These are phyloP conservation scores for Colletotrichum agaves DNA, from an alignment of 2,329 filamentous ascomycete species.

Conservation along the genomic window DNA sequence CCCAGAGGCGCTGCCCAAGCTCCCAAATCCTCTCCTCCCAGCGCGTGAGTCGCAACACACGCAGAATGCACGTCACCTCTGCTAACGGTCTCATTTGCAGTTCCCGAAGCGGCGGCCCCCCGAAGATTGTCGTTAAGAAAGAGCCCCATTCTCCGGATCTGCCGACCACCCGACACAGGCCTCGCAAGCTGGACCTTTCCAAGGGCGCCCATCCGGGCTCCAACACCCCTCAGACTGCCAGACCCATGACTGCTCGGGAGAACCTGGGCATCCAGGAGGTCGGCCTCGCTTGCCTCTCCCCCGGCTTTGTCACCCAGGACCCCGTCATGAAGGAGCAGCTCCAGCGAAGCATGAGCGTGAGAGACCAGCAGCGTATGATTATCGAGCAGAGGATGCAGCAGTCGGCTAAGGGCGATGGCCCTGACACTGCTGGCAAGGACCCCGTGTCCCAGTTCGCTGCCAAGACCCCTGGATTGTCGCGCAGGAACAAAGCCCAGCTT, in stretches of 20 bases:
- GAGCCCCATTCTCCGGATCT: conserved; percentile 90
- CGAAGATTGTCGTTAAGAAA: conserved; percentile 95
- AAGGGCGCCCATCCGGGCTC: conserved; percentile 65
- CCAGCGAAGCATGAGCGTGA: conserved; percentile 90
- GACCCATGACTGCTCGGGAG: conserved; percentile 83
- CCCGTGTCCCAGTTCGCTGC: conserved; percentile 61
- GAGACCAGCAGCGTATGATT: conserved; percentile 93
- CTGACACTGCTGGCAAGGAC: conserved; percentile 63
- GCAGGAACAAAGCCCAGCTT: conserved; percentile 83
- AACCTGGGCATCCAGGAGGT: conserved; percentile 89
- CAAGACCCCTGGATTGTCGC: conserved; percentile 79
- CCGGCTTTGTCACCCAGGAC: conserved; percentile 95
- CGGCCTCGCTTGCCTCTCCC: conserved; percentile 92
- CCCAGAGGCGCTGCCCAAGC: conserved; percentile 55
- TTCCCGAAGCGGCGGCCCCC: conserved; percentile 64
- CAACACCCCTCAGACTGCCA: conserved; percentile 68
- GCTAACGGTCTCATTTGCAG: conserved; percentile 44
- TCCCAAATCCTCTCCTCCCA: conserved; percentile 67
- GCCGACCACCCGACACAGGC: conserved; percentile 76
- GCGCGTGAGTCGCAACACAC: conserved; percentile 60
- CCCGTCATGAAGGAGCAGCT: conserved; percentile 96
- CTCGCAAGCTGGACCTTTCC: conserved; percentile 81
- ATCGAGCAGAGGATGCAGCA: conserved; percentile 93
- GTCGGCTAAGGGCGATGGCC: conserved; percentile 79
- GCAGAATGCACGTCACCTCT: conserved; percentile 16